phyloP scores from a whole-genome alignment of 163 green algal genomes.

The Volvox carteri region DNA sequence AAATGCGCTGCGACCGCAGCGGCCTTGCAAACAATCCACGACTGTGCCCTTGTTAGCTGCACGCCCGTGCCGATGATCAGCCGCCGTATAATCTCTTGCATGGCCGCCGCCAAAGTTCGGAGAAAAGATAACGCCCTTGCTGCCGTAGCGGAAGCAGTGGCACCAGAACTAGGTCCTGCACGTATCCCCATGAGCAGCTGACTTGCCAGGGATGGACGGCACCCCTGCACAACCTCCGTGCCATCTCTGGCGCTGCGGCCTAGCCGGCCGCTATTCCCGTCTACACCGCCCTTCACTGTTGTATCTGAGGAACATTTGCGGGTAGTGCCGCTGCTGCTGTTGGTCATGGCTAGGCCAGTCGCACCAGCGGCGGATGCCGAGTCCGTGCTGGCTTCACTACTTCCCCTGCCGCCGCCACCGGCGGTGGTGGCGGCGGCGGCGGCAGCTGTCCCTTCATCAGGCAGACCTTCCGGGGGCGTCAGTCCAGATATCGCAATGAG shows the following conservation, averaged over 20 bases:
- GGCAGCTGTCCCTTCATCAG: neutral
- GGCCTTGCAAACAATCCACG: conserved; percentile 17
- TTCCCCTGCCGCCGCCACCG: neutral
- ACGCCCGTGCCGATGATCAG: neutral
- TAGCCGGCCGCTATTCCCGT: neutral
- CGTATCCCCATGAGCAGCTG: neutral
- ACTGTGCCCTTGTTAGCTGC: neutral
- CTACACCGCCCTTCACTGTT: neutral
- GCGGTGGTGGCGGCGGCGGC: neutral
- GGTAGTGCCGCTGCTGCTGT: neutral
- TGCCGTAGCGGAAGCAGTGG: no score
- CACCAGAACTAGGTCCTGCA: no score
- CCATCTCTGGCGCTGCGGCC: neutral
- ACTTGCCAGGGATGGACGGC: neutral
- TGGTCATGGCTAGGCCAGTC: neutral
- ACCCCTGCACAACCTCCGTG: neutral
- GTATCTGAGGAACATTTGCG: neutral
- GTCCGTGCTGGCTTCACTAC: no score
- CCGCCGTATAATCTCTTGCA: neutral
- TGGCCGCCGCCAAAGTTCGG: neutral
- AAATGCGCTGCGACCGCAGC: neutral
- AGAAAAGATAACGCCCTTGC: neutral
- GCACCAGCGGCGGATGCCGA: no score
- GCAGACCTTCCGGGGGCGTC: neutral
- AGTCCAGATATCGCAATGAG: neutral